Evolutionary conservation across 2,329 filamentous ascomycete species (phyloP).

Genomic region (Penicillium sclerotiorum): DNA sequence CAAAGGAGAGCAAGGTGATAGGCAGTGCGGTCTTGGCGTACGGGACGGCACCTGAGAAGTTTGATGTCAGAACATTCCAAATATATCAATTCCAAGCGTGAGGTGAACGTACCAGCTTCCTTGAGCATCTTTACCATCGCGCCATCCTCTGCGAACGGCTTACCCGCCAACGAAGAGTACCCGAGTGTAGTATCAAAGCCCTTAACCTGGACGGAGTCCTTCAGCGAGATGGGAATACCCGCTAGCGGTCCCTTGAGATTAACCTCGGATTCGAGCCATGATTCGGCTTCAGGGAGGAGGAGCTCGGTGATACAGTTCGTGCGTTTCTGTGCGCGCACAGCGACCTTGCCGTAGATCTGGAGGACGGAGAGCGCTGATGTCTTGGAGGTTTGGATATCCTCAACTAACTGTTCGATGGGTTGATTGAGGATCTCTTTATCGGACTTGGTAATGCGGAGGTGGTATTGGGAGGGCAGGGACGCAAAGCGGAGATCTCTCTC

Average conservation of each 20-base stretch:
- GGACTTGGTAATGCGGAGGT: conserved; percentile 61
- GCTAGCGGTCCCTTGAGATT: conserved; percentile 82
- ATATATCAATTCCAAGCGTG: background rate
- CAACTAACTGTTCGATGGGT: conserved; percentile 76
- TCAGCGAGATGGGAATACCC: conserved; percentile 83
- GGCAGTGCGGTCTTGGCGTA: conserved; percentile 93
- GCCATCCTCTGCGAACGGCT: conserved; percentile 69
- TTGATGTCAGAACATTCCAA: background rate
- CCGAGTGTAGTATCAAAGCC: conserved; percentile 84
- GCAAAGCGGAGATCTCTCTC: conserved; percentile 72
- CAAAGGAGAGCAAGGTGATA: conserved; percentile 82
- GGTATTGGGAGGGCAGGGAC: conserved; percentile 67
- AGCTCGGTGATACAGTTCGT: conserved; percentile 92
- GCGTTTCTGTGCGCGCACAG: conserved; percentile 77
- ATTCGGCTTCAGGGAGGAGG: conserved; percentile 75
- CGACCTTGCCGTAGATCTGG: conserved; percentile 83
- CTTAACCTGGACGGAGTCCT: conserved; percentile 74
- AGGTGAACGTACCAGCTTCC: conserved; percentile 62
- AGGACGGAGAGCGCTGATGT: conserved; percentile 72
- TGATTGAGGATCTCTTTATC: conserved; percentile 71
- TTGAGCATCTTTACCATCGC: conserved; percentile 75
- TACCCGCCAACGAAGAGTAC: conserved; percentile 72
- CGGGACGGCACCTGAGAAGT: conserved; percentile 69
- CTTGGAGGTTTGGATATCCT: conserved; percentile 71
- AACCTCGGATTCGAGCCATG: conserved; percentile 64